Base-by-base conservation (phyloP, 176 grass and related monocot genomes). In the Raddia guianensis region DNA sequence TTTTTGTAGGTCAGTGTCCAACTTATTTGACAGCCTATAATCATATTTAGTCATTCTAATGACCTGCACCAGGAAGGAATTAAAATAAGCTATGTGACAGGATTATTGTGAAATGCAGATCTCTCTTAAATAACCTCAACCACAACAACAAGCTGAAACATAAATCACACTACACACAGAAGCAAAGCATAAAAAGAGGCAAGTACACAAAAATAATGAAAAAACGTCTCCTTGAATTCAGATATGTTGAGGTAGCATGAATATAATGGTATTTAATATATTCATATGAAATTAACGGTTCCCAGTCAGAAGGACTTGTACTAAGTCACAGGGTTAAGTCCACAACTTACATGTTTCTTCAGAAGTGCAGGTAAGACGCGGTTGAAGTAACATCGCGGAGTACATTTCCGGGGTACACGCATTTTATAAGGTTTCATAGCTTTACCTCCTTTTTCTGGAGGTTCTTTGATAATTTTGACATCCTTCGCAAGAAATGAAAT, bases 31-130 rank as follows among this genome's bases (percentile, higher is more conserved):
- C 59, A 99, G 84, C 52, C 96, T 91, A 61, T 99, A 99, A 76
- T 99, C 96, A 80, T 87, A 99, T 86, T 99, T 98, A 53, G 92
- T 95, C 84, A 99, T 73, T 68, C 89, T 84, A 87, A 99, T 87
- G 80, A 94, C 95, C 95, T 98, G 83, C 88, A 91, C 49, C 68
- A 82, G 40, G 33, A 80, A 40, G 21, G 42, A 74, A 84, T 49
- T 44, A 35, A 74, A 59, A 78, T 77, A 56, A 85, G n/a, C 84
- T 43, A 18, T 79, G 72, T 47, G 56, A 68, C 19, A 15, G 45
- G 18, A 78, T 51, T 68, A 11, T 67, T 78, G 55, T 56, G 37
- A 55, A 55, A 63, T 40, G 64, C 7, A 86, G 49, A 66, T 78
- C 21, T 64, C 35, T 66, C 53, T 27, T 2, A 33, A 27, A 35